phyloP scores from a whole-genome alignment of 345 rosid species.

The Sisymbrium altissimum region DNA sequence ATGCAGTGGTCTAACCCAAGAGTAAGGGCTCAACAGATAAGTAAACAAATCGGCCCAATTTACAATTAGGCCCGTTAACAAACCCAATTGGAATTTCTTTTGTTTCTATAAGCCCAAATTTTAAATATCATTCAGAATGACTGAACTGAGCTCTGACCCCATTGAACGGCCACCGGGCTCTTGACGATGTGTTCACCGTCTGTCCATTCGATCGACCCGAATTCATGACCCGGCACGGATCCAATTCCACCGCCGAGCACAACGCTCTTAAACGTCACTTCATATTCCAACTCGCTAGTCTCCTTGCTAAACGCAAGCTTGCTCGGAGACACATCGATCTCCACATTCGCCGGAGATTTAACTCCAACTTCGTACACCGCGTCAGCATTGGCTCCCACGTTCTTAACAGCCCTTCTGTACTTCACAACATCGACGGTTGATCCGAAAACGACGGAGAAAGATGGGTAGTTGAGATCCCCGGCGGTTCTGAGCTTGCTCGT shows the following conservation, averaged over 20 bases:
- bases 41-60: background rate
- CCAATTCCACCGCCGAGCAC: constrained; percentile 34
- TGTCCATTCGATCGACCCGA: constrained; percentile 79
- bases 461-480: constrained; percentile 71
- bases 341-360: constrained; percentile 54
- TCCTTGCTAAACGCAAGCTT: constrained; percentile 60
- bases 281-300: constrained; percentile 47
- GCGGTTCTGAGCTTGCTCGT: constrained; percentile 38
- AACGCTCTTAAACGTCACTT: constrained; percentile 55
- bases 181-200: constrained; percentile 68
- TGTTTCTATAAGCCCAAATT: background rate
- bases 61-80: background rate
- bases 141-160: constrained; percentile 48
- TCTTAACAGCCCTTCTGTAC: constrained; percentile 59
- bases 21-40: constrained; percentile 5
- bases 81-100: background rate
- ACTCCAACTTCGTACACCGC: constrained; percentile 60
- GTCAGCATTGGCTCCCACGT: constrained; percentile 54
- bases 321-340: constrained; percentile 53
- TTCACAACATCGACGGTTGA: constrained; percentile 37
- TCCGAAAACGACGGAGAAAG: constrained; percentile 57
- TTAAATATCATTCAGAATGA: constrained; percentile 30
- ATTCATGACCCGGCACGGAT: constrained; percentile 31
- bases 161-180: constrained; percentile 64
- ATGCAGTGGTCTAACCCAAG: constrained; percentile 10